Percentiles rank a stretch among this genome's conserved stretches.
Conservation (phyloP, 371 early-diverging fungal species). For the Lichtheimia hyalospora region DNA sequence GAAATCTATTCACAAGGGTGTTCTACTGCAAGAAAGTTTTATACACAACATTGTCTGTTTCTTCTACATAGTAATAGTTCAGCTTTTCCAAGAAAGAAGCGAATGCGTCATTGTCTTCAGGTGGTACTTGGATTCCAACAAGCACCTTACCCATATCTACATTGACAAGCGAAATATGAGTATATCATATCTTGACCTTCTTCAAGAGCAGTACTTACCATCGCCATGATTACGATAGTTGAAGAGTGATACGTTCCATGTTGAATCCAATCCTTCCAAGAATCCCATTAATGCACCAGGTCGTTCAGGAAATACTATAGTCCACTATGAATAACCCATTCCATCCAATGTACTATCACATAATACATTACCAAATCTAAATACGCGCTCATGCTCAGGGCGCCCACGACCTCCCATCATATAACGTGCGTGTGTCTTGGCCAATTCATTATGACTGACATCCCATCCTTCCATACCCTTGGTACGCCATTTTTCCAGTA, state of each 20-base stretch:
- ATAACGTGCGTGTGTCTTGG: slow-evolving; percentile 91
- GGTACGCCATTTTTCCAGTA: slow-evolving; percentile 57
- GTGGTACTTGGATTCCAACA: slow-evolving; percentile 91
- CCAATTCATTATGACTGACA: slow-evolving; percentile 90
- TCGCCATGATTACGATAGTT: slow-evolving; percentile 96
- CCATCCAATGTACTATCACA: neutral
- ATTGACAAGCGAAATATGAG: neutral
- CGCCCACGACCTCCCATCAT: slow-evolving; percentile 84
- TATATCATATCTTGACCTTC: neutral
- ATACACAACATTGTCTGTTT: slow-evolving; percentile 87
- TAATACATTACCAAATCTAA: slow-evolving; percentile 69
- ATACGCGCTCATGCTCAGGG: slow-evolving; percentile 83
- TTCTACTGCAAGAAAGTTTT: slow-evolving; percentile 62
- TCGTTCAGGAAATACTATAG: slow-evolving; percentile 87
- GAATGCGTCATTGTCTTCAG: slow-evolving; percentile 59
- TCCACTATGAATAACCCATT: neutral
- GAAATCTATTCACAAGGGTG: too few relatives aligned
- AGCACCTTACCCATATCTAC: slow-evolving; percentile 90
- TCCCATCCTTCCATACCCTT: slow-evolving; percentile 76
- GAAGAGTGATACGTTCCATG: slow-evolving; percentile 93
- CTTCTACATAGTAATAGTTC: slow-evolving; percentile 85
- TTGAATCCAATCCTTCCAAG: slow-evolving; percentile 67
- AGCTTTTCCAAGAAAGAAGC: slow-evolving; percentile 69
- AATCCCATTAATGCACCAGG: slow-evolving; percentile 91
- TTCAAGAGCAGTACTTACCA: slow-evolving; percentile 35